Base-by-base conservation (phyloP, 2,329 filamentous ascomycete species). In the Penicillium sp. region DNA sequence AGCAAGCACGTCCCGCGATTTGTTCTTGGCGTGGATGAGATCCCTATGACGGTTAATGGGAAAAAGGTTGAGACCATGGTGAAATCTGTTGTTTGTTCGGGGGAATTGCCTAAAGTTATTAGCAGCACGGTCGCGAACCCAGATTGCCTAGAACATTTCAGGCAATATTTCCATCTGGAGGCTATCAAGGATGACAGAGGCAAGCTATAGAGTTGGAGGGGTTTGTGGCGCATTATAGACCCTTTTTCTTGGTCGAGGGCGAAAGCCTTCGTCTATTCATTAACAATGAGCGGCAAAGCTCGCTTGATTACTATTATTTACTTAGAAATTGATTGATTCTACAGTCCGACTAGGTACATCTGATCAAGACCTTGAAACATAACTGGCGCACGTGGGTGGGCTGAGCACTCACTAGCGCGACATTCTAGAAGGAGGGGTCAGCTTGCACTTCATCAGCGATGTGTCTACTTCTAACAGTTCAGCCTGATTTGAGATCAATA, bases 1-100 rank as follows among this genome's bases (percentile, higher is more conserved):
- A 66, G 61, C 45, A 66, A 64, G 40, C 61, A 67, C 44, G 59
- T 67, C 54, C 64, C 64, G 53, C 63, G 61, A 3, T 67, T 67
- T n/a, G 44, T 67, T n/a, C 57, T 66, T 19, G 61, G 57, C 1
- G 61, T 63, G 10, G 45, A 62, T 15, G 65, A 67, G 17, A 45
- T 67, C 19, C 63, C 65, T 12, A 63, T 66, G 59, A 67, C 65
- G 5, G 59, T 67, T 15, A 66, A 66, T 38, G 63, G 65, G 12
- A 66, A 67, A 13, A 67, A 64, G 38, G 40, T 67, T 6, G 65
- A 67, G 45, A 66, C 58, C 10, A 49, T 66, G 53, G 35, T 63
- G 1, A 66, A 65, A 42, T 58, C 64, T 8, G 40, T 64, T 9
- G n/a, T 64, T 7, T 66, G 59, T 4, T 38, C 64, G 40, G 64